A percentile compares a stretch with the other conserved stretches of the same genome.
phyloP scores from a whole-genome alignment of 208 protist species.

The Trypanosoma theileri region DNA sequence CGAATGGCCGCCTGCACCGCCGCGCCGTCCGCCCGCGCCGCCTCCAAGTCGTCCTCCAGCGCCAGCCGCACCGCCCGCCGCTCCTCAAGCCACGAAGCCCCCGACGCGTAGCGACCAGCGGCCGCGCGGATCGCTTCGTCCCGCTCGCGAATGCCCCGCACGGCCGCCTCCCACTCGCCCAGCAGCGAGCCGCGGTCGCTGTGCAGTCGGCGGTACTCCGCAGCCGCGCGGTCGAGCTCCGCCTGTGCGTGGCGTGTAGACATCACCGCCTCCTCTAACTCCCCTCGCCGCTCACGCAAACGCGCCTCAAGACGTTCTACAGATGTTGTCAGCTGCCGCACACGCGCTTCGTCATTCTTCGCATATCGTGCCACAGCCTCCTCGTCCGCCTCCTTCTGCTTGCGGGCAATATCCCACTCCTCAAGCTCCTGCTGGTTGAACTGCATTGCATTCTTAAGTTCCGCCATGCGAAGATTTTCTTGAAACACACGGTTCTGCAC shows the following conservation, averaged over 20 bases:
- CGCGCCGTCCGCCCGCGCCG: constrained; percentile 47
- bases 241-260: constrained; percentile 85
- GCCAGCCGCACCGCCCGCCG: constrained; percentile 49
- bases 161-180: constrained; percentile 89
- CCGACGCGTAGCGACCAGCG: constrained; percentile 74
- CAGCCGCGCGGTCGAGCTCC: constrained; percentile 92
- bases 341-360: constrained; percentile 84
- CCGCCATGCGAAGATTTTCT: constrained; percentile 91
- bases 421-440: constrained; percentile 95
- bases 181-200: constrained; percentile 85
- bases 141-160: constrained; percentile 81
- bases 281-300: constrained; percentile 50
- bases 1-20: constrained; percentile 53
- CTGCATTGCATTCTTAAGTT: constrained; percentile 87
- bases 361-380: constrained; percentile 88
- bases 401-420: constrained; percentile 91
- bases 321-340: constrained; percentile 80
- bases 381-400: constrained; percentile 94
- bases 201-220: constrained; percentile 90
- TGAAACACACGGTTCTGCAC: constrained; percentile 89
- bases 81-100: constrained; percentile 65
- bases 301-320: constrained; percentile 74
- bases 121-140: constrained; percentile 84
- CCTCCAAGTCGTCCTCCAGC: constrained; percentile 31
- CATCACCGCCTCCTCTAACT: constrained; percentile 77